Evolutionary conservation across 371 early-diverging fungal genomes (phyloP).

Genomic region (Fennellomyces sp.): DNA sequence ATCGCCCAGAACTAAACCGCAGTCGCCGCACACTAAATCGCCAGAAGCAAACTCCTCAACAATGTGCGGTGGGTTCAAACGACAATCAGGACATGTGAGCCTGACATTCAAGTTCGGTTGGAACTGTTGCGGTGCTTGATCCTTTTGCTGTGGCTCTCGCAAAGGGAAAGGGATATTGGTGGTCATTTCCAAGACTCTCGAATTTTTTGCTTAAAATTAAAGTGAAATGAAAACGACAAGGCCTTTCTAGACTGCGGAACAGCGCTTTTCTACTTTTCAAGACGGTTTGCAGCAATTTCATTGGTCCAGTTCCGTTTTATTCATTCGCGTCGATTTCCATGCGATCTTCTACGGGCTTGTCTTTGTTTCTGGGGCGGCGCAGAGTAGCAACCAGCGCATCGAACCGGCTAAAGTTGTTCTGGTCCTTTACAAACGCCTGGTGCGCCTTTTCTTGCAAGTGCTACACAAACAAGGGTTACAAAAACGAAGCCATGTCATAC

Average conservation of each 20-base stretch:
- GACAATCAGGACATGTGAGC: conserved; percentile 84
- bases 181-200: too few species aligned
- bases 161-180: conserved; percentile 45
- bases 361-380: conserved; percentile 13
- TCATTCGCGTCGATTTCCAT: too few species aligned
- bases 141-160: conserved; percentile 35
- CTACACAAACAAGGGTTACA: conserved; percentile 13
- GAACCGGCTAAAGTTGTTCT: conserved; percentile 38
- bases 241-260: too few species aligned
- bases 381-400: conserved; percentile 31
- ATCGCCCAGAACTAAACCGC: conserved; percentile 96
- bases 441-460: conserved; percentile 36
- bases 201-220: too few species aligned
- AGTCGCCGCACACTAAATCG: conserved; percentile 97
- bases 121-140: conserved; percentile 30
- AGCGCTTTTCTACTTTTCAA: too few species aligned
- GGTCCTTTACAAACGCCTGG: conserved; percentile 31
- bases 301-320: too few species aligned
- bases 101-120: conserved; percentile 66
- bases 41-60: conserved; percentile 95
- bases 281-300: too few species aligned
- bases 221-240: too few species aligned
- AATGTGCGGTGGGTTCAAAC: conserved; percentile 87
- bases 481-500: neutral
- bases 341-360: too few species aligned